Evolutionary conservation across 2,329 filamentous ascomycete genomes (phyloP), one percentile per base, ranked within the genome.

Genomic region (Venturia aucupariae): DNA sequence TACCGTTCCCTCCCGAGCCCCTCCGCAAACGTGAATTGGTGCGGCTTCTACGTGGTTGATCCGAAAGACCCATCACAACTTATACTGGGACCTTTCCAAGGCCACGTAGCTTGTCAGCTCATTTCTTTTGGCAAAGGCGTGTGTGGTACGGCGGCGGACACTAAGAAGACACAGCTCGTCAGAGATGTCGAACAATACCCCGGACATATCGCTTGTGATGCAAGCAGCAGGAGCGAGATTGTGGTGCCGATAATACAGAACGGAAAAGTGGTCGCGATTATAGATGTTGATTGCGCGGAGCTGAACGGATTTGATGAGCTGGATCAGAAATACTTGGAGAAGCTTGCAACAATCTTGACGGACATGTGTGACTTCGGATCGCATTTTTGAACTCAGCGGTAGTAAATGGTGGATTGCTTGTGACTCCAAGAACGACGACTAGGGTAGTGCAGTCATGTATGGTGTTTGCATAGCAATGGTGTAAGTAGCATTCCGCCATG

Each of bases 121-220:
- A 93, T 94, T 70, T 76, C 79, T 6, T 89, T 92, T 67, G 85
- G 86, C 10, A 81, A 83, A 51, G 90, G 90, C 38, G 90, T 94
- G 5, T 93, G 90, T 73, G 90, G 90, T 2, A 77, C 84, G 7
- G 89, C 89, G 0, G 90, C 89, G 1, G 72, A 80, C 30, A 81
- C 78, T 3, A 75, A 76, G 55, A 72, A 76, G 66, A 92, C 89
- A 13, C 87, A 90, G 75, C 73, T 92, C 1, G 79, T 82, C 0
- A 76, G 79, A 15, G 86, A 94, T 73, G 89, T 94, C 8, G 86
- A 90, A 54, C 71, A 77, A 62, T 93, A 93, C 71, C 87, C 88
- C 0, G 90, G 89, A 1, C 90, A 93, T 72, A 92, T 94, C 71
- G 89, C 90, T 11, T 93, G 90, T 73, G 90, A 94, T 74, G 83